Evolutionary conservation across 2,329 filamentous ascomycete genomes (phyloP).

Genomic region (Hymenotorrendiella dingleyae): DNA sequence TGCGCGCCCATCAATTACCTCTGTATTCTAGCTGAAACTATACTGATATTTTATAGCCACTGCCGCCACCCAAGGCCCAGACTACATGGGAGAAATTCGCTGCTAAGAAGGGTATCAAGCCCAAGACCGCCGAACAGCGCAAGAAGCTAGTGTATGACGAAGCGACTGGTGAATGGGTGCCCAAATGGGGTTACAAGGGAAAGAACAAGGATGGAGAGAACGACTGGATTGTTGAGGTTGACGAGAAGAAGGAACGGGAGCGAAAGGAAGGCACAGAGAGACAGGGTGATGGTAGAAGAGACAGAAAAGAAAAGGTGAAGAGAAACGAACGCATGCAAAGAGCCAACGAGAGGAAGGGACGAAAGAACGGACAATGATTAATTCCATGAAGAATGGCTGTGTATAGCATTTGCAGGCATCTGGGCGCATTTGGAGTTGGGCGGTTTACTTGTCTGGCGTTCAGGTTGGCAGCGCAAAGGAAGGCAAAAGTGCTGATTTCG

Average conservation of each 20-base stretch:
- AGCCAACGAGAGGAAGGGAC: conserved; percentile 52
- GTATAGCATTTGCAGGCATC: background rate
- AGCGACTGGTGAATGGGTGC: conserved; percentile 78
- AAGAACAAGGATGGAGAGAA: conserved; percentile 78
- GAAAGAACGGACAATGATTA: conserved; percentile 23
- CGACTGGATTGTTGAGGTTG: conserved; percentile 90
- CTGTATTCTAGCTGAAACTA: background rate
- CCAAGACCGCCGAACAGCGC: conserved; percentile 73
- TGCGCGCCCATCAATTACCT: conserved; percentile 7
- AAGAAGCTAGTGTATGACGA: conserved; percentile 81
- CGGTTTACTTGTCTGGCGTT: conserved; percentile 1
- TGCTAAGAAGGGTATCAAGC: conserved; percentile 92
- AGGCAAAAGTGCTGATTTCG: background rate
- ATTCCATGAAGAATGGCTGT: background rate
- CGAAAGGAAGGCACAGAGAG: conserved; percentile 57
- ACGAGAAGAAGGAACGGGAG: conserved; percentile 64
- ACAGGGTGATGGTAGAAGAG: conserved; percentile 56
- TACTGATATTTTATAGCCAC: conserved; percentile 40
- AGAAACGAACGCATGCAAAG: conserved; percentile 65
- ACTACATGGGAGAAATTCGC: conserved; percentile 98
- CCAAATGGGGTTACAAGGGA: conserved; percentile 92
- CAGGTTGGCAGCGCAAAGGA: background rate
- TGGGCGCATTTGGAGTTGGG: conserved; percentile 1
- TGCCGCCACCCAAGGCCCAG: conserved; percentile 72
- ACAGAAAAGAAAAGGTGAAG: conserved; percentile 62